Evolutionary conservation across 2,329 filamentous ascomycete genomes (phyloP), one percentile per base, ranked within the genome.

Genomic region (Cryoendolithus antarcticus): DNA sequence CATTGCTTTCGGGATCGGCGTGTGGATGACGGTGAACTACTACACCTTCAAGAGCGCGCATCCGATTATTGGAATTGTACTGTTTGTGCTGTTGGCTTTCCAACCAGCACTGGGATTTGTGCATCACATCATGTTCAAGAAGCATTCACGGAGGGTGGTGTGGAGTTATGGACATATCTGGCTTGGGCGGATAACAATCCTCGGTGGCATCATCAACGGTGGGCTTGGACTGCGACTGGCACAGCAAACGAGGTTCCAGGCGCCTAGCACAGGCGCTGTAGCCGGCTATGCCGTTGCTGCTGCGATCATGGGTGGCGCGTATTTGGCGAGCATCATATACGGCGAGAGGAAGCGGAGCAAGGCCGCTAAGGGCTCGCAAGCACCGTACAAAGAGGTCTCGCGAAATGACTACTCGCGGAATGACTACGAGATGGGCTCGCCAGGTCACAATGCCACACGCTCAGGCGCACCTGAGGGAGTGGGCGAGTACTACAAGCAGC

Each of bases 171-270:
- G 55, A 3, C 72, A 77, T 47, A 60, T 74, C 35, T 76, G 72
- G 72, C 49, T 73, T 19, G 72, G 72, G 11, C 62, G 72, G 4
- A 47, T 60, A 21, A 57, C 65, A 31, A 65, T 77, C 9, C 62
- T 65, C 0, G 55, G 75, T 1, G 72, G 69, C 1, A 69, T 75
- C 40, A 62, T 75, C 48, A 75, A 75, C 47, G 72, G 69, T 11
- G 72, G 72, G 0, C 54, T 75, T 2, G 72, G 72, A 1, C 63
- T 75, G 32, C 55, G 57, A 41, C 57, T 72, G 24, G 66, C 70
- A 3, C 58, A 64, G 13, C 56, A 61, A 28, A 62, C 62, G 27
- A 41, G 45, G 2, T 24, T 50, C 9, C 45, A 42, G 12, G 48
- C 46, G 11, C 52, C 54, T 4, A 54, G 48, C 4, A 34, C 37